Percentiles rank a stretch among this genome's conserved stretches.
phyloP scores from a whole-genome alignment of 2,329 filamentous ascomycete genomes.

The Dactylonectria macrodidyma region DNA sequence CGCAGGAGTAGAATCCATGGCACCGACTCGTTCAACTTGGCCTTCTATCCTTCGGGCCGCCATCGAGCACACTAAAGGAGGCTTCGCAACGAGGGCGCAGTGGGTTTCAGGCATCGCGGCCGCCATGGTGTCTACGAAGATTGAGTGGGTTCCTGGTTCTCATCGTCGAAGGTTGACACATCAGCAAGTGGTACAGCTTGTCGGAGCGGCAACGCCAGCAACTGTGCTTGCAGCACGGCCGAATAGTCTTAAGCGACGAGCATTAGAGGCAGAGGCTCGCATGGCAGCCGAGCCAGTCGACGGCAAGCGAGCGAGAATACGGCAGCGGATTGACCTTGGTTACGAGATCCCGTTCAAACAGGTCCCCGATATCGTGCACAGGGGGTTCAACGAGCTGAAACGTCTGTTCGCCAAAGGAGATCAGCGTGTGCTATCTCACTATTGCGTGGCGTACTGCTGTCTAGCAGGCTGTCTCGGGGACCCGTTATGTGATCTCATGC shows the following conservation, averaged over 20 bases:
- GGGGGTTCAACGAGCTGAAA: constrained; percentile 1
- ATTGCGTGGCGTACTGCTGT: background rate
- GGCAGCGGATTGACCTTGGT: constrained; percentile 4
- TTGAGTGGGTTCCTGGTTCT: constrained; percentile 11
- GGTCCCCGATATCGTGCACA: background rate
- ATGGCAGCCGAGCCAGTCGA: background rate
- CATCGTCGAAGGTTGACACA: constrained; percentile 6
- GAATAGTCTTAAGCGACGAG: constrained; percentile 5
- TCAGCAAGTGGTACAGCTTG: background rate
- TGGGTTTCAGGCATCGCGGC: constrained; percentile 8
- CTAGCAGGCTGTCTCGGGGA: background rate
- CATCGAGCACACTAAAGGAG: constrained; percentile 4
- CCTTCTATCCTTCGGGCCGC: constrained; percentile 6
- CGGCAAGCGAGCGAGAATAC: background rate
- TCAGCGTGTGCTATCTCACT: background rate
- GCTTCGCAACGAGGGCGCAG: constrained; percentile 3
- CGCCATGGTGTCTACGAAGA: background rate
- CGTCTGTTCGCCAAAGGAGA: constrained; percentile 7
- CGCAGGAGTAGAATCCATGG: background rate
- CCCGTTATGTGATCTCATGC: constrained; percentile 11
- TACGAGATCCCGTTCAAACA: constrained; percentile 5
- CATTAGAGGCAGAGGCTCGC: constrained; percentile 7
- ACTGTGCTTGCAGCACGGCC: constrained; percentile 1
- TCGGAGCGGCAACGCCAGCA: background rate
- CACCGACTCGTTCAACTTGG: constrained; percentile 12